Conservation (phyloP, 2,329 filamentous ascomycete species). For the Seiridium unicorne region DNA sequence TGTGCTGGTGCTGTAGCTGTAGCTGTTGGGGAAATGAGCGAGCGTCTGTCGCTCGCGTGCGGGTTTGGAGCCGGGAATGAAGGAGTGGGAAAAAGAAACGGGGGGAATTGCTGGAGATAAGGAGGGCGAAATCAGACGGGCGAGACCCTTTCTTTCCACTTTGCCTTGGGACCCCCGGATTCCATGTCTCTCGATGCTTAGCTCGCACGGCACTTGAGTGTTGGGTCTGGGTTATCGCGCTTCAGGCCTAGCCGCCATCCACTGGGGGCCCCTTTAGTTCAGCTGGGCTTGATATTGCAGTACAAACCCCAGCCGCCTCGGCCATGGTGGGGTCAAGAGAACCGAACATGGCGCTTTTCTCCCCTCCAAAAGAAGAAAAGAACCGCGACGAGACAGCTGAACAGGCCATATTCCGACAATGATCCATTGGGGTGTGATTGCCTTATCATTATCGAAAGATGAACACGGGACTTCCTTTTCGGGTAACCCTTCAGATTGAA, state of each 20-base stretch:
- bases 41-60: neutral
- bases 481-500: no score
- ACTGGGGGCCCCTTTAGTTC: neutral
- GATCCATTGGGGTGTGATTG: no score
- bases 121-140: neutral
- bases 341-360: no score
- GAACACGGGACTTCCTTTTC: no score
- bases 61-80: conserved; percentile 6
- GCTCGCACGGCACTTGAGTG: neutral
- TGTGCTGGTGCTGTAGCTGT: neutral
- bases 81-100: conserved; percentile 1
- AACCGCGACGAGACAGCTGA: no score
- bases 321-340: no score
- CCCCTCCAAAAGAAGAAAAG: no score
- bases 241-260: neutral
- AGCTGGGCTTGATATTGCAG: no score
- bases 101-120: conserved; percentile 3
- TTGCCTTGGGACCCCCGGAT: neutral
- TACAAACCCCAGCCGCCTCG: no score
- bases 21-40: neutral
- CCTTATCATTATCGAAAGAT: no score
- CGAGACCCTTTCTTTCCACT: neutral
- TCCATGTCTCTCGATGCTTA: neutral
- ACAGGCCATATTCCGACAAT: no score
- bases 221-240: neutral